Evolutionary conservation across 2,329 filamentous ascomycete genomes (phyloP).

Genomic region (Pezicula carpinea): DNA sequence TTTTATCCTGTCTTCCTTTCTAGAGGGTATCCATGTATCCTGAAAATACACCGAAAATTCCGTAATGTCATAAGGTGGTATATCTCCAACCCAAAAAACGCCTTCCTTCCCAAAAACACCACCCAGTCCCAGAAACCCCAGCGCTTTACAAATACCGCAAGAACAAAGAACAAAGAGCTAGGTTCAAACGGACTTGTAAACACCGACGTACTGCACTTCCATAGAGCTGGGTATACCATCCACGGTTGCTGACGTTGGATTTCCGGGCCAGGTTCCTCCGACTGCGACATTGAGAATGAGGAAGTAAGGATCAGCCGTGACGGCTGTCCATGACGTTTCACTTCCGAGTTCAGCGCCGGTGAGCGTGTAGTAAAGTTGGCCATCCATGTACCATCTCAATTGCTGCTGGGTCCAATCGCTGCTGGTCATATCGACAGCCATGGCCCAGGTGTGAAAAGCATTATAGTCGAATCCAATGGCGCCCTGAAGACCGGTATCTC

Average conservation of each 20-base stretch:
- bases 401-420: conserved; percentile 3
- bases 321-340: conserved; percentile 1
- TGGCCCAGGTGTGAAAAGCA: conserved; percentile 6
- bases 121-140: background rate
- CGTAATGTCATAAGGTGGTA: background rate
- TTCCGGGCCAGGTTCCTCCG: conserved; percentile 3
- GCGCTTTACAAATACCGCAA: background rate
- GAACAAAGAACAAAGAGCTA: background rate
- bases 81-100: background rate
- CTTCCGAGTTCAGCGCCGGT: conserved; percentile 6
- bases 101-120: background rate
- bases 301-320: conserved; percentile 7
- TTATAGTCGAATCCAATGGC: conserved; percentile 2
- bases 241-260: background rate
- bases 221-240: background rate
- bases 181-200: background rate
- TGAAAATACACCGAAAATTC: too few species aligned
- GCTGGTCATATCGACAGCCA: conserved; percentile 3
- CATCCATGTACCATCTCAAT: conserved; percentile 10
- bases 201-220: conserved; percentile 1
- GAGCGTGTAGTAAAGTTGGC: conserved; percentile 5
- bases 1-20: too few species aligned
- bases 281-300: conserved; percentile 9
- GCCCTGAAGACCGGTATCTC: background rate
- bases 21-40: too few species aligned